Conservation (phyloP, 768 basidiomycete genomes). For the Trametes cinnabarina region DNA sequence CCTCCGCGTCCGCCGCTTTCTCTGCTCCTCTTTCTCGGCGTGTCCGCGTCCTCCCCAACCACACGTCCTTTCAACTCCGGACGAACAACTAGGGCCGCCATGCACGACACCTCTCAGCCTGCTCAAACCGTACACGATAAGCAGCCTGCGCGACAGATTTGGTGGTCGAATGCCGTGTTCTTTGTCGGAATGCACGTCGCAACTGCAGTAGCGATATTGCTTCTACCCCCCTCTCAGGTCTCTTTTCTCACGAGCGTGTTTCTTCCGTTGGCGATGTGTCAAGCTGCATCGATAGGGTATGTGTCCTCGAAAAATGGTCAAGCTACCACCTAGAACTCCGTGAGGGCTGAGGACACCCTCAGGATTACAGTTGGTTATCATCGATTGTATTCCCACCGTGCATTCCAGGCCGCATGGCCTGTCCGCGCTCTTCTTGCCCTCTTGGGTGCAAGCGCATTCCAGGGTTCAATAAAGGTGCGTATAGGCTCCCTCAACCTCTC, state of each 20-base stretch:
- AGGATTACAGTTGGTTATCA: constrained; percentile 80
- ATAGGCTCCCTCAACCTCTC: not conserved
- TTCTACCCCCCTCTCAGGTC: constrained; percentile 45
- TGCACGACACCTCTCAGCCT: not conserved
- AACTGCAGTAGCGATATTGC: constrained; percentile 50
- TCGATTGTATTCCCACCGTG: constrained; percentile 72
- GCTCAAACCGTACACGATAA: not conserved
- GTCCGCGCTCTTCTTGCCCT: constrained; percentile 60
- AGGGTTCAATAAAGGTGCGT: constrained; percentile 73
- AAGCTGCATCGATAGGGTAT: constrained; percentile 69
- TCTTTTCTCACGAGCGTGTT: constrained; percentile 43
- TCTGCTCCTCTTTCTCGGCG: not conserved
- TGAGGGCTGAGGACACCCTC: no score
- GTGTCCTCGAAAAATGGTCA: no score
- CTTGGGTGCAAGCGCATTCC: constrained; percentile 71
- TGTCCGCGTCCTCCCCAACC: not conserved
- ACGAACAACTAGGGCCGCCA: no score
- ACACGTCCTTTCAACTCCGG: no score
- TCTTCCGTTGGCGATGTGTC: constrained; percentile 62
- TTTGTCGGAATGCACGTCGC: constrained; percentile 58
- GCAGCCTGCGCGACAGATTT: constrained; percentile 33
- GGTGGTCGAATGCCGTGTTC: constrained; percentile 65
- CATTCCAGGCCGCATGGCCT: constrained; percentile 56
- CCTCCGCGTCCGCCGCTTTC: no score
- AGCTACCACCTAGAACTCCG: no score